Conservation (phyloP, 768 basidiomycete genomes). For the Cystobasidium tubakii region DNA sequence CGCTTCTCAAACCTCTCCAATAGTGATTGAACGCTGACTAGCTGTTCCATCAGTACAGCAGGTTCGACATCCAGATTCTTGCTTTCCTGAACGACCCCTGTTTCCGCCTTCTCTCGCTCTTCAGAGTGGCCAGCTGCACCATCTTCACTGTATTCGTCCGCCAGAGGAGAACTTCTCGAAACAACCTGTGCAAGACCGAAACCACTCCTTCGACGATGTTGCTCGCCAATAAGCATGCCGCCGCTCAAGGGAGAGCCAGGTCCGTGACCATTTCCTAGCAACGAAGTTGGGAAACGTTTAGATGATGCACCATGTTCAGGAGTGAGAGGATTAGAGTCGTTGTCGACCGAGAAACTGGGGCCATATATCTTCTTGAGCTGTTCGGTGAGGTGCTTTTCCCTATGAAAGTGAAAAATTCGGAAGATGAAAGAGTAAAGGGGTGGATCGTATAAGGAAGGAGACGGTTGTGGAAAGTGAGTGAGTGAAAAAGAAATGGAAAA, state of each 20-base stretch:
- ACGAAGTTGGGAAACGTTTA: neutral
- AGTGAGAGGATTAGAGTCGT: neutral
- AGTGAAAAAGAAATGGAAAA: too few relatives aligned
- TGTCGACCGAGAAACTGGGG: constrained; percentile 16
- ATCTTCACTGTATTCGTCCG: neutral
- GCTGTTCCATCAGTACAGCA: constrained; percentile 13
- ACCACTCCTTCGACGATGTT: constrained; percentile 6
- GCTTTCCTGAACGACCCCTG: neutral
- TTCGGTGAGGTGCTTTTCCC: constrained; percentile 22
- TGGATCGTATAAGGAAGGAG: neutral
- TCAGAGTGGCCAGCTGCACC: neutral
- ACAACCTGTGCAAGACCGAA: neutral
- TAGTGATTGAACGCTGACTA: constrained; percentile 8
- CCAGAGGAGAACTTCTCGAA: neutral
- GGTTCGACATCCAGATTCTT: constrained; percentile 11
- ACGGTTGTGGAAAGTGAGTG: neutral
- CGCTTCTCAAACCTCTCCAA: constrained; percentile 27
- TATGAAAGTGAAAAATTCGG: neutral
- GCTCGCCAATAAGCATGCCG: neutral
- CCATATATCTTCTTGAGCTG: constrained; percentile 35
- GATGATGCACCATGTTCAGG: neutral
- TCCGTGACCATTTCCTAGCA: neutral
- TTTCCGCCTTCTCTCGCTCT: neutral
- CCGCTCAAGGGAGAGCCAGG: neutral
- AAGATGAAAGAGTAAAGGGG: neutral